Evolutionary conservation across 2,329 filamentous ascomycete genomes (phyloP).

Genomic region (Colletotrichum liriopes): DNA sequence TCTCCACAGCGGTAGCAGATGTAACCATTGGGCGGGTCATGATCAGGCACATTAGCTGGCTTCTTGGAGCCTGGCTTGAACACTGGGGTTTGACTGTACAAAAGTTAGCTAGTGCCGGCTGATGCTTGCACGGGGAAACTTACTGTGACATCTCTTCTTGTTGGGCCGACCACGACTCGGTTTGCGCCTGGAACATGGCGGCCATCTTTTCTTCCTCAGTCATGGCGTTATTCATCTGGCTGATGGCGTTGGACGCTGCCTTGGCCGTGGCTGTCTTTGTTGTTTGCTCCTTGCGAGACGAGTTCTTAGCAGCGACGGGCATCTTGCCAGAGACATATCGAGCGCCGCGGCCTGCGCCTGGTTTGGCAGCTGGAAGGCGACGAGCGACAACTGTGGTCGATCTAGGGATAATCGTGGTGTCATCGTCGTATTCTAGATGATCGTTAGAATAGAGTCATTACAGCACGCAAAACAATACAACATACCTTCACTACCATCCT

Average conservation of each 20-base stretch:
- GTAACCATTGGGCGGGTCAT: slow-evolving; percentile 93
- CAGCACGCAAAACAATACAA: slow-evolving; percentile 33
- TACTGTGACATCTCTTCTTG: slow-evolving; percentile 93
- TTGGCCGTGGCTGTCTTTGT: slow-evolving; percentile 73
- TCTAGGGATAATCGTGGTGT: slow-evolving; percentile 96
- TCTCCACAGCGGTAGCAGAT: slow-evolving; percentile 97
- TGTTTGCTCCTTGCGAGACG: slow-evolving; percentile 75
- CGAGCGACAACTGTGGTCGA: slow-evolving; percentile 94
- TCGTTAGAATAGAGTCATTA: slow-evolving; percentile 28
- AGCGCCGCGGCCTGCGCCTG: slow-evolving; percentile 90
- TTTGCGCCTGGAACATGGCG: slow-evolving; percentile 91
- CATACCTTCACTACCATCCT: slow-evolving; percentile 92
- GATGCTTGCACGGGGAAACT: slow-evolving; percentile 49
- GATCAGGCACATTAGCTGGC: slow-evolving; percentile 85
- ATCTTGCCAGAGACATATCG: slow-evolving; percentile 98
- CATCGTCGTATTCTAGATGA: slow-evolving; percentile 91
- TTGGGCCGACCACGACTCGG: slow-evolving; percentile 92
- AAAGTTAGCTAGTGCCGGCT: slow-evolving; percentile 51
- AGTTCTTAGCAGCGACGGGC: slow-evolving; percentile 89
- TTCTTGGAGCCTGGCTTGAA: slow-evolving; percentile 75
- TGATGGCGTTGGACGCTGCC: slow-evolving; percentile 70
- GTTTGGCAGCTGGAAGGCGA: slow-evolving; percentile 85
- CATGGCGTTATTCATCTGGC: slow-evolving; percentile 82
- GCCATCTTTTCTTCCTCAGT: slow-evolving; percentile 95
- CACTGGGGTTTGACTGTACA: slow-evolving; percentile 72